Conservation (phyloP, 305 asterid genomes). For the Striga hermonthica region DNA sequence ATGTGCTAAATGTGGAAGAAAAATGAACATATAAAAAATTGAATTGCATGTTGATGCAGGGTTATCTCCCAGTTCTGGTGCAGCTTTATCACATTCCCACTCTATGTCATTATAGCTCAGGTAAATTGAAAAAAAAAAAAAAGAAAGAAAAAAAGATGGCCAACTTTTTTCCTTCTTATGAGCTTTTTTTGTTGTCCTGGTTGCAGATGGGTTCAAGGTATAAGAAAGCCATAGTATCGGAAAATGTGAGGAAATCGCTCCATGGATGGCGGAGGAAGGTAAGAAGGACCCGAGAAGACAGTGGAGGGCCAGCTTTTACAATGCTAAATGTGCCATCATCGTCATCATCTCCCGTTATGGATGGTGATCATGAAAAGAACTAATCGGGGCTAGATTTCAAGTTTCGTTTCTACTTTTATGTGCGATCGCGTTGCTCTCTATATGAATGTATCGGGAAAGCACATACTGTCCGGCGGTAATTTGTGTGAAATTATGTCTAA, state of each 20-base stretch:
- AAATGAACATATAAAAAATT: no score
- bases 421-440: no score
- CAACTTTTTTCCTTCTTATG: neutral
- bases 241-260: slow-evolving; percentile 68
- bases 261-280: slow-evolving; percentile 79
- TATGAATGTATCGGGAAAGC: no score
- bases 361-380: slow-evolving; percentile 16
- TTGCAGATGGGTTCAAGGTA: slow-evolving; percentile 88
- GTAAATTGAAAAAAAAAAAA: no score
- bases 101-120: slow-evolving; percentile 84
- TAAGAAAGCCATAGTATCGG: slow-evolving; percentile 78
- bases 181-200: no score
- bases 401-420: no score
- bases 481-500: no score
- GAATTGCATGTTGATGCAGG: slow-evolving; percentile 37
- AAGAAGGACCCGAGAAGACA: slow-evolving; percentile 39
- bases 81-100: slow-evolving; percentile 97
- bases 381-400: no score
- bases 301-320: slow-evolving; percentile 29
- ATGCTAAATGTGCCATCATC: slow-evolving; percentile 15
- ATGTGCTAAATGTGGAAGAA: neutral
- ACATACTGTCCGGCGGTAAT: no score
- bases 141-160: no score
- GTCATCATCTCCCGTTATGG: slow-evolving; percentile 9
- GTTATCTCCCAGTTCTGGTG: slow-evolving; percentile 87